Conservation (phyloP, 805 yeast species). For the Ogataea methylovora region DNA sequence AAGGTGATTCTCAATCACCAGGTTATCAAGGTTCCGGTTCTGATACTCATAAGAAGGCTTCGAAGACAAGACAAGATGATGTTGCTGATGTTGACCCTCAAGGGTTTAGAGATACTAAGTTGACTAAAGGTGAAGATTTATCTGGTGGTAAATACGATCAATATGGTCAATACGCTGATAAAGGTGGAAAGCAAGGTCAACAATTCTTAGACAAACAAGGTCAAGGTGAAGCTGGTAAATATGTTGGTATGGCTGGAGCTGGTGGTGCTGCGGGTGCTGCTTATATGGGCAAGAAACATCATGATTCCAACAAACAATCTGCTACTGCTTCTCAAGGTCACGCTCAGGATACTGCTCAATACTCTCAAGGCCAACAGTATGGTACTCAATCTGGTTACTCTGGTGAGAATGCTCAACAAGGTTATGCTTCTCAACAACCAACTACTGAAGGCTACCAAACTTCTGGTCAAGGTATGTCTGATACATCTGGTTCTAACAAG, state of each 20-base stretch:
- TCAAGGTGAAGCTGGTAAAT: constrained; percentile 2
- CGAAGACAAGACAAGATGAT: not conserved
- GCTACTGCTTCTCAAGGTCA: too few species aligned
- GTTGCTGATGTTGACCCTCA: not conserved
- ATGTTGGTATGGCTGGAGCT: too few species aligned
- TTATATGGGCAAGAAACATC: constrained; percentile 1
- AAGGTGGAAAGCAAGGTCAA: too few species aligned
- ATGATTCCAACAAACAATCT: too few species aligned
- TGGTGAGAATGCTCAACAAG: not conserved
- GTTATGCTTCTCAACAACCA: not conserved
- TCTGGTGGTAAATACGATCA: constrained; percentile 3
- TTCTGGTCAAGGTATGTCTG: not conserved
- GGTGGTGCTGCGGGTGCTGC: constrained; percentile 5
- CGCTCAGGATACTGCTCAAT: too few species aligned
- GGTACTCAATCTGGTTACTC: not conserved
- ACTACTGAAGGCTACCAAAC: not conserved
- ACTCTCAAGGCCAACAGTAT: too few species aligned
- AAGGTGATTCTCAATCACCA: not conserved
- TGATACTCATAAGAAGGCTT: not conserved
- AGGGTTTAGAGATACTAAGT: not conserved
- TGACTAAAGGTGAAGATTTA: not conserved
- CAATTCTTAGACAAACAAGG: too few species aligned
- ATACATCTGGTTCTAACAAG: not conserved
- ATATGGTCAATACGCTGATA: too few species aligned
- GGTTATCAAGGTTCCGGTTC: not conserved